Evolutionary conservation across 139 green algal species (phyloP), one percentile per base, ranked within the genome.

Genomic region (Closterium sp.): DNA sequence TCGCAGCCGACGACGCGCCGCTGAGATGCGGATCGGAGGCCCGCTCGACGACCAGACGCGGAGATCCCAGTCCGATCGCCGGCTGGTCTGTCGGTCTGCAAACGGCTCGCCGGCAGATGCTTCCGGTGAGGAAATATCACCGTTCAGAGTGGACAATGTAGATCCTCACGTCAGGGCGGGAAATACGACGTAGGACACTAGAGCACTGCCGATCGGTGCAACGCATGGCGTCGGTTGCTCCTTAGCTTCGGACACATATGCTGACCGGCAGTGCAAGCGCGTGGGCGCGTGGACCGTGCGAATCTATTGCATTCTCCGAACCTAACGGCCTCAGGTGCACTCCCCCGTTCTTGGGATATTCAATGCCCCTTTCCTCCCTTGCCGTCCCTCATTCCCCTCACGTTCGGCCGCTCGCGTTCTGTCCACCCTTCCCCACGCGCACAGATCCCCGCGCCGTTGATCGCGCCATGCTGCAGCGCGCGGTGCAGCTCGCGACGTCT

Each of bases 401-500:
- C 38, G 38, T 66, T 66, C 4, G 1, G 9, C 38, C 38, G 38
- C 4, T 10, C 9, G 9, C 38, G 16, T 66, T 12, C 16, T 10
- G 9, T 66, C 38, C 38, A 8, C 38, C 38, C 1, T 8, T 6
- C 38, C 38, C 38, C 16, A 21, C 38, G 43, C 43, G 43, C 43
- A 16, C 43, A 69, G 43, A 69, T 69, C 43, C 43, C 12, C 43
- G 43, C 43, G 43, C 43, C 12, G 23, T 69, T 16, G 43, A 69
- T 16, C 43, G 43, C 43, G 43, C 1, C 12, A 69, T 69, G 43
- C 43, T 94, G 90, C 34, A 55, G 25, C 90, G 92, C 12, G 90
- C 90, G 19, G 43, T 91, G 33, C 55, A 92, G 55, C 10, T 94
- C 0, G 90, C 92, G 2, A 25, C 30, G 28, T 32, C 66, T 7